These are phyloP conservation scores for Xylariomycetidae sp. DNA, from an alignment of 2,329 filamentous ascomycete genomes.

Conservation along the genomic window DNA sequence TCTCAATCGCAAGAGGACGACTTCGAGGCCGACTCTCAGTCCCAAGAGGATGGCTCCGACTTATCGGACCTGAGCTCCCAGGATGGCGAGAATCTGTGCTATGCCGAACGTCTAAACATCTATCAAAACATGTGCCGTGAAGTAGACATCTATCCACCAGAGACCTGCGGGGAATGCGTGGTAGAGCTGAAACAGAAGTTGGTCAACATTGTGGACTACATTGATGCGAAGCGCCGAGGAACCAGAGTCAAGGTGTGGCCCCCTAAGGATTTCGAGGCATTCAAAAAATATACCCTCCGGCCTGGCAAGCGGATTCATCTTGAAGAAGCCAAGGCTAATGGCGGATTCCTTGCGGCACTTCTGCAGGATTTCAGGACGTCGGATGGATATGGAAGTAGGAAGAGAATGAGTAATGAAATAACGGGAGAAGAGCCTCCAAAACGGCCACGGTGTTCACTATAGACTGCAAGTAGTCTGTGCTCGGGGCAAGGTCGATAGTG, in stretches of 20 bases:
- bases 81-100: no score
- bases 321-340: slow-evolving; percentile 8
- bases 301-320: slow-evolving; percentile 11
- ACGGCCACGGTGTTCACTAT: no score
- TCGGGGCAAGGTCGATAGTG: no score
- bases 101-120: slow-evolving; percentile 7
- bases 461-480: no score
- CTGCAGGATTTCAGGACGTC: no score
- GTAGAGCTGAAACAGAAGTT: slow-evolving; percentile 14
- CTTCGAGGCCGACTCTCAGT: no score
- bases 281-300: slow-evolving; percentile 14
- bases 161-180: slow-evolving; percentile 13
- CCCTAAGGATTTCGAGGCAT: slow-evolving; percentile 11
- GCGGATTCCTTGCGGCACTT: slow-evolving; percentile 13
- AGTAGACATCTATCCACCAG: slow-evolving; percentile 10
- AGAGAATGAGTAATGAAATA: no score
- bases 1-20: no score
- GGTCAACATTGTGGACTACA: slow-evolving; percentile 25
- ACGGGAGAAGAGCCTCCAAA: no score
- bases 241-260: slow-evolving; percentile 17
- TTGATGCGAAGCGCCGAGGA: slow-evolving; percentile 14
- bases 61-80: no score
- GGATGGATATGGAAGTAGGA: no score
- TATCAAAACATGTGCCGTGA: slow-evolving; percentile 16
- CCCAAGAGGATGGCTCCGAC: no score